A percentile compares a stretch with the other conserved stretches of the same genome.
These are phyloP conservation scores for Durusdinium trenchii DNA, from an alignment of 73 alveolate species.

Conservation along the genomic window DNA sequence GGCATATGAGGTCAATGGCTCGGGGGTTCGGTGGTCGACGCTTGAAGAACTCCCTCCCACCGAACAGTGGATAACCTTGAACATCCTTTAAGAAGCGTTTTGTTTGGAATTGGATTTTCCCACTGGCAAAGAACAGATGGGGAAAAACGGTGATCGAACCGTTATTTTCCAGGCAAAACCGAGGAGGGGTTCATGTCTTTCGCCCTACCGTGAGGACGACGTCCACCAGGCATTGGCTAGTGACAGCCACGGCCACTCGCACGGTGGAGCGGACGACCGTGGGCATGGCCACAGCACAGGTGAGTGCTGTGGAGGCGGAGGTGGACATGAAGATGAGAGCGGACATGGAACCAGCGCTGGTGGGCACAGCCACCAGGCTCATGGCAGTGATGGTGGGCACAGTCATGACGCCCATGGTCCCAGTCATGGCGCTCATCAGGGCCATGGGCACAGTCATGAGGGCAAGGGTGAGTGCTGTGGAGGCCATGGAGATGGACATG, in stretches of 20 bases:
- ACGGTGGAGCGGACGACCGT: background rate
- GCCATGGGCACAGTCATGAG: slow-evolving; percentile 15
- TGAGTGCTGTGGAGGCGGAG: background rate
- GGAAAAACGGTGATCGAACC: no score
- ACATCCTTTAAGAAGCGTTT: no score
- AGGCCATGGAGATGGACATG: background rate
- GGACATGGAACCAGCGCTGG: no score
- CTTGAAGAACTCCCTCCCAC: no score
- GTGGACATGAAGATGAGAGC: background rate
- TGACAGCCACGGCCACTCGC: slow-evolving; percentile 30
- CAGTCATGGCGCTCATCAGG: background rate
- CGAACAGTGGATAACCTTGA: no score
- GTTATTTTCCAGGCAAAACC: no score
- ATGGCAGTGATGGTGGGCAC: slow-evolving; percentile 36
- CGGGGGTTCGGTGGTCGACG: no score
- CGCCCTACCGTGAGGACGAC: no score
- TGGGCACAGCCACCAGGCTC: slow-evolving; percentile 12
- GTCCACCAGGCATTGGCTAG: background rate
- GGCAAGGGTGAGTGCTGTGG: slow-evolving; percentile 26
- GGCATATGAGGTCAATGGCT: no score
- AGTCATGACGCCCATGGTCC: background rate
- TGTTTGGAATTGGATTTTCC: no score
- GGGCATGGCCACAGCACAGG: background rate
- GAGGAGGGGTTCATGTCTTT: no score
- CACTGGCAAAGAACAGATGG: no score